Percentiles rank a stretch among this genome's conserved stretches.
Evolutionary conservation across 768 basidiomycete species (phyloP).

Genomic region (Mycena galopus): DNA sequence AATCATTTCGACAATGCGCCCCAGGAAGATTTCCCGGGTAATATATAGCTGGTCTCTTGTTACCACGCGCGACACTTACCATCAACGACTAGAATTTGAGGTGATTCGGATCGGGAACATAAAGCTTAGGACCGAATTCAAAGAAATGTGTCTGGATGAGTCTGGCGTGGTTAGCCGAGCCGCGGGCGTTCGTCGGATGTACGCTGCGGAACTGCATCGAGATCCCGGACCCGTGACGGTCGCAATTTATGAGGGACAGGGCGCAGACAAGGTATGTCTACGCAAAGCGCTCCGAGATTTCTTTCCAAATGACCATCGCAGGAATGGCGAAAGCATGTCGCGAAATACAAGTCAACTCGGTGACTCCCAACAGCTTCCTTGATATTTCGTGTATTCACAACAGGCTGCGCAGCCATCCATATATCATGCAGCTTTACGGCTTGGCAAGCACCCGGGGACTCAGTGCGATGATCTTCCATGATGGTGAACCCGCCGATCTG

Average conservation of each 20-base stretch:
- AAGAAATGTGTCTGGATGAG: neutral
- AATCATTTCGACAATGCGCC: neutral
- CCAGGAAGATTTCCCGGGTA: no score
- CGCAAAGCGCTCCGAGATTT: neutral
- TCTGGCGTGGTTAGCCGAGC: neutral
- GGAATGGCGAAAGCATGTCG: neutral
- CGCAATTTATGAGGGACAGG: neutral
- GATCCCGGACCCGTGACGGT: neutral
- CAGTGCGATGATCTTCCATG: neutral
- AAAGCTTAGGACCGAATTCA: neutral
- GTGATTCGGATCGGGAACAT: neutral
- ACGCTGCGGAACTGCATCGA: no score
- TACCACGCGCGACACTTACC: no score
- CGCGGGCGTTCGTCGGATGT: slow-evolving; percentile 1
- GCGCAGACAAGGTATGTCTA: neutral
- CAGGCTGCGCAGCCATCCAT: neutral
- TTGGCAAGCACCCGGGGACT: neutral
- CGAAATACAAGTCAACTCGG: slow-evolving; percentile 3
- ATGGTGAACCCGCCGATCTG: neutral
- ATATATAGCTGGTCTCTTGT: no score
- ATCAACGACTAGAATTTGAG: neutral
- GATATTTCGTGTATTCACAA: neutral
- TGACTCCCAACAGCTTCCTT: neutral
- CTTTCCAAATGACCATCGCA: neutral
- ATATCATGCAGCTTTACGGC: neutral